phyloP scores from a whole-genome alignment of 768 basidiomycete genomes.

The Strobilomyces confusus region DNA sequence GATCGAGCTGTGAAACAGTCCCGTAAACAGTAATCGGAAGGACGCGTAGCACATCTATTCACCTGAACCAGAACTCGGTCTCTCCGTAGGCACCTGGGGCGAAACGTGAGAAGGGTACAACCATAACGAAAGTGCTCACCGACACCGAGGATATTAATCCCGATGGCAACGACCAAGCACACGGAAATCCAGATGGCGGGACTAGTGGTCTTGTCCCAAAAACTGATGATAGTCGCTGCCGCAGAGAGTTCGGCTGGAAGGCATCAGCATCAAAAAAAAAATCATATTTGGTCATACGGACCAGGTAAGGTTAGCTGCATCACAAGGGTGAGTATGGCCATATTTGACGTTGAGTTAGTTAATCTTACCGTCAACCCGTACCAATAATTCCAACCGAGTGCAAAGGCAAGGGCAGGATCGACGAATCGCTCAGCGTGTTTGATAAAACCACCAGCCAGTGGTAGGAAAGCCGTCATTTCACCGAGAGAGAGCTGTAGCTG shows the following conservation, averaged over 20 bases:
- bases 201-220: slow-evolving; percentile 39
- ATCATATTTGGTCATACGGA: slow-evolving; percentile 3
- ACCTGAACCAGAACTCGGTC: slow-evolving; percentile 29
- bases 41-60: too few relatives aligned
- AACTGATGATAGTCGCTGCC: slow-evolving; percentile 47
- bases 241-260: slow-evolving; percentile 44
- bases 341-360: neutral
- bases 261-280: slow-evolving; percentile 3
- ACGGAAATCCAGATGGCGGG: too few relatives aligned
- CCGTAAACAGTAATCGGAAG: neutral
- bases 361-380: slow-evolving; percentile 33
- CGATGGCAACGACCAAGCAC: slow-evolving; percentile 45
- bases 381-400: slow-evolving; percentile 42
- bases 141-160: slow-evolving; percentile 42
- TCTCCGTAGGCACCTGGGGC: too few relatives aligned
- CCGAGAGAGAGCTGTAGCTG: slow-evolving; percentile 31
- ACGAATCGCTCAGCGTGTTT: slow-evolving; percentile 46
- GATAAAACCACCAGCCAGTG: slow-evolving; percentile 44
- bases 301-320: slow-evolving; percentile 25
- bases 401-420: slow-evolving; percentile 42
- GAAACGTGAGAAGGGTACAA: neutral
- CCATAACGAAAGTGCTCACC: slow-evolving; percentile 18
- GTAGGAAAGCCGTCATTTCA: slow-evolving; percentile 45
- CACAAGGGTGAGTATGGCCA: slow-evolving; percentile 1
- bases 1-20: neutral